Conservation (phyloP, 1,139 yeast species). For the Saccharomyces uvarum region DNA sequence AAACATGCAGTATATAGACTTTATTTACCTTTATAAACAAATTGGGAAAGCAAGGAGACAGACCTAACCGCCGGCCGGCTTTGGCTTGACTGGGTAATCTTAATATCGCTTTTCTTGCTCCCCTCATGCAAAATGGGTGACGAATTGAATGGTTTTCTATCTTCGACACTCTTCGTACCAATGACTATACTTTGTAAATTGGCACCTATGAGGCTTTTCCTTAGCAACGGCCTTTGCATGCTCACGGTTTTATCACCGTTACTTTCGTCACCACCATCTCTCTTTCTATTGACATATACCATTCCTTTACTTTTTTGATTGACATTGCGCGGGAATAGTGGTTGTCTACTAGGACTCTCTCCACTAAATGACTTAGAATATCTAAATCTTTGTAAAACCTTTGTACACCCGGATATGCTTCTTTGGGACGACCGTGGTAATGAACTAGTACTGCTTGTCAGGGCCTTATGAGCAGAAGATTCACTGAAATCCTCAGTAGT, state of each 20-base stretch:
- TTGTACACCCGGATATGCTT: constrained; percentile 2
- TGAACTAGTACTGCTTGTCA: neutral
- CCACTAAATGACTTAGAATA: constrained; percentile 8
- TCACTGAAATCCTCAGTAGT: neutral
- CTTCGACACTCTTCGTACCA: neutral
- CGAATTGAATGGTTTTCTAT: neutral
- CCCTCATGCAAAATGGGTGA: constrained; percentile 11
- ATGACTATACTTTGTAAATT: neutral
- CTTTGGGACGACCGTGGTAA: constrained; percentile 3
- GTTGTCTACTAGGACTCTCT: neutral
- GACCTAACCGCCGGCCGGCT: constrained; percentile 9
- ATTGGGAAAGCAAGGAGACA: constrained; percentile 11
- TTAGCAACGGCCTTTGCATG: neutral
- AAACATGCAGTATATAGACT: neutral
- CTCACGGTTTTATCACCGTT: neutral
- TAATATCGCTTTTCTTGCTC: constrained; percentile 2
- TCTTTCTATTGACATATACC: constrained; percentile 7
- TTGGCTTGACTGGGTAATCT: neutral
- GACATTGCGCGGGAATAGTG: constrained; percentile 2
- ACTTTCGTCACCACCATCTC: neutral
- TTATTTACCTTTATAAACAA: constrained; percentile 9
- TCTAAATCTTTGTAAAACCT: constrained; percentile 10
- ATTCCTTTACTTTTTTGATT: constrained; percentile 8
- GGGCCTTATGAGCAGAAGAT: neutral
- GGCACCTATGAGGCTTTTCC: neutral